Percentiles rank a stretch among this genome's conserved stretches.
Conservation (phyloP, 1,284 basidiomycete genomes). For the Ustilago xerochloae region DNA sequence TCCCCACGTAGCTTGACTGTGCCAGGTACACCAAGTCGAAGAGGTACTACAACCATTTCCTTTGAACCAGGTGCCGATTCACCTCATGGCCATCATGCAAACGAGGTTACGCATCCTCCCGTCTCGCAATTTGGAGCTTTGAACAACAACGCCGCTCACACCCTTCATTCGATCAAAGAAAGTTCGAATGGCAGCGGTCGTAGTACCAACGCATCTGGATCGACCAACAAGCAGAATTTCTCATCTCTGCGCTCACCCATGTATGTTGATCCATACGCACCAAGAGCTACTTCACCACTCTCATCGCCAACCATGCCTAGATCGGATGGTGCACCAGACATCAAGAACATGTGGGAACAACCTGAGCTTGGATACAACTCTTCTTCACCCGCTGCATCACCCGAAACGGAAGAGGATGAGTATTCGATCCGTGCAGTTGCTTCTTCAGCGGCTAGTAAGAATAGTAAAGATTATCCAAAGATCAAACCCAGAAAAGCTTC, state of each 20-base stretch:
- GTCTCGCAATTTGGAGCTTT: slow-evolving; percentile 24
- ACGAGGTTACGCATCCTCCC: background rate
- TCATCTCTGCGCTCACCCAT: slow-evolving; percentile 7
- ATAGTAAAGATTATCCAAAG: slow-evolving; percentile 33
- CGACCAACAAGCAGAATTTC: background rate
- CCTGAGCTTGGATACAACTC: slow-evolving; percentile 22
- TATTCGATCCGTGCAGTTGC: slow-evolving; percentile 41
- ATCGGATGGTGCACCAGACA: slow-evolving; percentile 14
- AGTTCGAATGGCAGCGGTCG: slow-evolving; percentile 29
- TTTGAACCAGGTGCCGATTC: slow-evolving; percentile 43
- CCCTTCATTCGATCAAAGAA: slow-evolving; percentile 37
- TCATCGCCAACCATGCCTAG: slow-evolving; percentile 33
- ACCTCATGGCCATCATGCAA: slow-evolving; percentile 54
- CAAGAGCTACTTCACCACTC: slow-evolving; percentile 26
- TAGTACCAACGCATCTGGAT: slow-evolving; percentile 13
- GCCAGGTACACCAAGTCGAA: slow-evolving; percentile 16
- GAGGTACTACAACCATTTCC: slow-evolving; percentile 40
- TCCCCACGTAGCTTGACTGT: slow-evolving; percentile 24
- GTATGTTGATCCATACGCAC: slow-evolving; percentile 41
- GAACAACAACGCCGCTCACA: background rate
- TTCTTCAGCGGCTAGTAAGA: slow-evolving; percentile 13
- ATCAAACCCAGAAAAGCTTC: slow-evolving; percentile 31
- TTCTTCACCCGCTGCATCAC: slow-evolving; percentile 23
- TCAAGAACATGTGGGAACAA: slow-evolving; percentile 37
- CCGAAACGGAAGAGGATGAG: slow-evolving; percentile 32